Percentiles rank a stretch among this genome's conserved stretches.
Conservation (phyloP, 768 basidiomycete genomes). For the Suillus ampliporus region DNA sequence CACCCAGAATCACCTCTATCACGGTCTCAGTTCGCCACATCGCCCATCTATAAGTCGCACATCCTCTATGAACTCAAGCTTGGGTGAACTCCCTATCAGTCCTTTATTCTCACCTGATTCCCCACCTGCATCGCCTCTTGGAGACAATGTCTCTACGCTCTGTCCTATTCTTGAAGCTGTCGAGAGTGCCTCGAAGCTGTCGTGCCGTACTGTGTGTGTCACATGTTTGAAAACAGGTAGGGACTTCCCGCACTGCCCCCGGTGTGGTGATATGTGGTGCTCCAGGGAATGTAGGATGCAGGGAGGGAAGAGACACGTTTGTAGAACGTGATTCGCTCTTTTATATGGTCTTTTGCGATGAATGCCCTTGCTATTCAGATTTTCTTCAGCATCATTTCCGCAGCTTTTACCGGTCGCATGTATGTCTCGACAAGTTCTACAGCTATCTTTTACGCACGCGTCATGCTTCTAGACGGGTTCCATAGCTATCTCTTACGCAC, state of each 20-base stretch:
- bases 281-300: conserved; percentile 63
- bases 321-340: conserved; percentile 27
- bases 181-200: conserved; percentile 59
- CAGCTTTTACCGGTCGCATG: background rate
- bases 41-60: conserved; percentile 52
- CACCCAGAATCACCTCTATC: conserved; percentile 37
- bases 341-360: background rate
- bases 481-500: background rate
- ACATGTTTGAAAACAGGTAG: conserved; percentile 57
- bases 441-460: background rate
- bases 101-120: conserved; percentile 13
- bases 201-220: conserved; percentile 49
- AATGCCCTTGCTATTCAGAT: too few species aligned
- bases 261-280: conserved; percentile 67
- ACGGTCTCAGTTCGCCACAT: conserved; percentile 20
- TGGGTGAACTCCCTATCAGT: conserved; percentile 17
- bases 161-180: conserved; percentile 56
- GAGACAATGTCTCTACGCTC: conserved; percentile 21
- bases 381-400: background rate
- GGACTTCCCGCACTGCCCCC: conserved; percentile 66
- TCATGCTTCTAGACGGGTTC: background rate
- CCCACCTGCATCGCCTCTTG: conserved; percentile 25
- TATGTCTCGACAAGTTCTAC: background rate
- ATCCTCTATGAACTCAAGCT: conserved; percentile 32
- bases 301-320: conserved; percentile 57